Evolutionary conservation across 306 rosid genomes (phyloP).

Genomic region (Corylus avellana): DNA sequence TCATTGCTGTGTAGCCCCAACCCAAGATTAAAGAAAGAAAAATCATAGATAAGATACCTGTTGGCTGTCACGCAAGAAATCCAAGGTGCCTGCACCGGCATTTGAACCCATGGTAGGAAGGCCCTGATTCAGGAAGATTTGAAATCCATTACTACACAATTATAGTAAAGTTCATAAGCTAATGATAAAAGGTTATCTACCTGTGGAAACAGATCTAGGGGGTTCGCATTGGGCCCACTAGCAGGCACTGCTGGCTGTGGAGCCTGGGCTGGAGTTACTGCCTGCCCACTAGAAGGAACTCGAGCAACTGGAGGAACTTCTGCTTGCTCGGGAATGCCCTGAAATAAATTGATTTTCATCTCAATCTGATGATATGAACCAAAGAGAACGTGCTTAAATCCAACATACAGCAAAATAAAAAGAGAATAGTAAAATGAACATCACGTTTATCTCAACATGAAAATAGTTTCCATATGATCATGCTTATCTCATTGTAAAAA

Average conservation of each 20-base stretch:
- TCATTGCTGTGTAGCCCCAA: not conserved
- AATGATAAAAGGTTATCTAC: slow-evolving; percentile 28
- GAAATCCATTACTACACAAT: slow-evolving; percentile 15
- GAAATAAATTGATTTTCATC: not conserved
- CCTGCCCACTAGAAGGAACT: slow-evolving; percentile 53
- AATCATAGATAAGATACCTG: slow-evolving; percentile 44
- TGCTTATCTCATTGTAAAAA: not conserved
- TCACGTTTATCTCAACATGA: not conserved
- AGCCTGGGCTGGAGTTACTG: slow-evolving; percentile 53
- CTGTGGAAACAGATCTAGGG: slow-evolving; percentile 93
- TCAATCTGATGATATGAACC: not conserved
- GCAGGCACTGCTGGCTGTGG: slow-evolving; percentile 57
- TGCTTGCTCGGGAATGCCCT: slow-evolving; percentile 97
- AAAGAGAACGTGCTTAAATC: not conserved
- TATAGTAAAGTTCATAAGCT: slow-evolving; percentile 2
- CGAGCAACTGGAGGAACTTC: slow-evolving; percentile 62
- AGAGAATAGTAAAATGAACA: not conserved
- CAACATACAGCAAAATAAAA: not conserved
- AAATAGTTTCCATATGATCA: not conserved
- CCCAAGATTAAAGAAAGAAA: not conserved
- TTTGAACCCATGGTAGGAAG: slow-evolving; percentile 71
- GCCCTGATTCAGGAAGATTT: slow-evolving; percentile 54
- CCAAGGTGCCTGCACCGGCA: slow-evolving; percentile 77
- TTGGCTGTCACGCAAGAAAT: slow-evolving; percentile 88
- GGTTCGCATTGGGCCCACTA: slow-evolving; percentile 87